Conservation (phyloP, 345 rosid genomes). For the Ceriops decandra region DNA sequence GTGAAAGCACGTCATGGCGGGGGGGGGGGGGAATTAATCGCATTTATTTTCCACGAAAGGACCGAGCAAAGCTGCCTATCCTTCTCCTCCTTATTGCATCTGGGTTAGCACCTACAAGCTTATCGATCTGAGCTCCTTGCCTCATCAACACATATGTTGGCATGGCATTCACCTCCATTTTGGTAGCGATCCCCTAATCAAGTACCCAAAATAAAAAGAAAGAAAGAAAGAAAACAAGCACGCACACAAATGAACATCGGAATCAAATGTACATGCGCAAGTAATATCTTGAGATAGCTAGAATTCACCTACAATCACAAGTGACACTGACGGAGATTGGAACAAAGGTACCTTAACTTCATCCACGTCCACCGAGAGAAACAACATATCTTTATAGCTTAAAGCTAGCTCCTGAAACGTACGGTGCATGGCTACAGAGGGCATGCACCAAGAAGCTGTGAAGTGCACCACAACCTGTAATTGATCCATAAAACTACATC, state of each 20-base stretch:
- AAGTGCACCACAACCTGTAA: slow-evolving; percentile 45
- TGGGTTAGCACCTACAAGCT: slow-evolving; percentile 49
- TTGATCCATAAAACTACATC: background rate
- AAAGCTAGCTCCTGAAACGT: slow-evolving; percentile 36
- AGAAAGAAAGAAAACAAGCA: too few species aligned
- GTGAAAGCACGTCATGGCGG: too few species aligned
- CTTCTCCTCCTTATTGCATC: slow-evolving; percentile 28
- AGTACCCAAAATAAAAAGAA: too few species aligned
- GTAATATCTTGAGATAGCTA: too few species aligned
- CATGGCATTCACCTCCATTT: slow-evolving; percentile 51
- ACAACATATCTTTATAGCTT: slow-evolving; percentile 26
- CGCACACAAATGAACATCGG: too few species aligned
- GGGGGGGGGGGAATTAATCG: too few species aligned
- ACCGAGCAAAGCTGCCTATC: slow-evolving; percentile 17
- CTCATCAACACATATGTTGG: slow-evolving; percentile 42
- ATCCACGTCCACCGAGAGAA: slow-evolving; percentile 46
- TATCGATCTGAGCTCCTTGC: slow-evolving; percentile 31
- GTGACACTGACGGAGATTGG: background rate
- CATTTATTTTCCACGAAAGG: background rate
- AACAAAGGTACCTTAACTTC: slow-evolving; percentile 36
- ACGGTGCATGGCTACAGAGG: slow-evolving; percentile 46
- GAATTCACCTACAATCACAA: too few species aligned
- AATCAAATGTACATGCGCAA: too few species aligned
- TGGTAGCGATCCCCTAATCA: slow-evolving; percentile 30
- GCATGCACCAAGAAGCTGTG: slow-evolving; percentile 51